Evolutionary conservation across 345 rosid genomes (phyloP).

Genomic region (Brassica rapa): DNA sequence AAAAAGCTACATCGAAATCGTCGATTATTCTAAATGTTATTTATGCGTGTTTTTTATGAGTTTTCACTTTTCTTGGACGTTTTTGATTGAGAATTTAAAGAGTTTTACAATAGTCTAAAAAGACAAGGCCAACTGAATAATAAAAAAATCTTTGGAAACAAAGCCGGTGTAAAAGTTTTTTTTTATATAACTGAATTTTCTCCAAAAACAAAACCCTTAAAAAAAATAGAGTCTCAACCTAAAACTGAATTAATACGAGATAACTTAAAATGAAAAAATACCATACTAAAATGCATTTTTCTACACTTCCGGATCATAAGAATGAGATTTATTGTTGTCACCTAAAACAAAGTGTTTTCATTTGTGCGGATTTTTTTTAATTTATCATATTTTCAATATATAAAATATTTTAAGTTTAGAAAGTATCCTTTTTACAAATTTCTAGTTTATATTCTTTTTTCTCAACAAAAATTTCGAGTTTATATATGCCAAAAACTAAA

Average conservation of each 20-base stretch:
- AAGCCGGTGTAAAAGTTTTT: no score
- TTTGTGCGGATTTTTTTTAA: no score
- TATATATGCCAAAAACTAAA: no score
- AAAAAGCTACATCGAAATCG: background rate
- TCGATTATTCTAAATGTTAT: background rate
- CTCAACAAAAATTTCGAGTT: no score
- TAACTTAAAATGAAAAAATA: background rate
- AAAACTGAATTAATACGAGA: background rate
- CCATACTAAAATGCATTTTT: background rate
- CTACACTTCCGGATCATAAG: background rate
- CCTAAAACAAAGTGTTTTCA: background rate
- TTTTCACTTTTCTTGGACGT: background rate
- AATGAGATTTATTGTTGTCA: background rate
- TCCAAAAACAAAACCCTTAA: background rate
- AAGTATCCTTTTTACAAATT: no score
- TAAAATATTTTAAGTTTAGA: no score
- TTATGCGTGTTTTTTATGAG: background rate
- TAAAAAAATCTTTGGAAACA: no score
- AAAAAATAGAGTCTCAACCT: background rate
- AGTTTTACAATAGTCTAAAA: background rate
- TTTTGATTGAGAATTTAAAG: background rate
- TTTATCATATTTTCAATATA: no score
- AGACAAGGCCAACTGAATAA: background rate
- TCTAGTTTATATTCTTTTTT: no score
- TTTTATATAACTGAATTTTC: no score